Conservation (phyloP, 768 basidiomycete genomes). For the Tricholomella constricta region DNA sequence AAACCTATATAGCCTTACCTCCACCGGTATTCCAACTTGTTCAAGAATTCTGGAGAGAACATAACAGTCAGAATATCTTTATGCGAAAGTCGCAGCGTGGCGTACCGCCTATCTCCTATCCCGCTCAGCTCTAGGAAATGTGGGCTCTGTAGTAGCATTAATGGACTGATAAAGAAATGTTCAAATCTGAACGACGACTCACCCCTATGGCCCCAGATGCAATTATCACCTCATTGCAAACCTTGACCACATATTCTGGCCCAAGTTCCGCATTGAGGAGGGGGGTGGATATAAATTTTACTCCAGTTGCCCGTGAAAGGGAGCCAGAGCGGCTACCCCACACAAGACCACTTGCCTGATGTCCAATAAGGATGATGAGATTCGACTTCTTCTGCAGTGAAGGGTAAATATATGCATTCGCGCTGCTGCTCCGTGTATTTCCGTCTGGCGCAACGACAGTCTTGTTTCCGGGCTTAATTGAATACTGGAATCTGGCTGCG, state of each 20-base stretch:
- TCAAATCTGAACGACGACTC: background rate
- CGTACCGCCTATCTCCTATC: constrained; percentile 12
- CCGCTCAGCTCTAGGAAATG: constrained; percentile 17
- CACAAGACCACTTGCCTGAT: constrained; percentile 13
- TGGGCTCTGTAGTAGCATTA: constrained; percentile 3
- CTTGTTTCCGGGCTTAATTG: constrained; percentile 16
- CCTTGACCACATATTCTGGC: background rate
- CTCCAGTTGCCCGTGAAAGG: constrained; percentile 13
- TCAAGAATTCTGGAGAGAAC: constrained; percentile 7
- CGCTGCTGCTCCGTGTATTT: constrained; percentile 15
- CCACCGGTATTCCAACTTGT: constrained; percentile 5
- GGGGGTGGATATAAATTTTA: constrained; percentile 11
- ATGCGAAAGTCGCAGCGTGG: background rate
- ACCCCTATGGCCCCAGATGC: constrained; percentile 18
- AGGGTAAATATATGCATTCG: constrained; percentile 17
- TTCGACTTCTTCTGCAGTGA: constrained; percentile 10
- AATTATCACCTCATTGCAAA: constrained; percentile 6
- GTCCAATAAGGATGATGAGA: constrained; percentile 12
- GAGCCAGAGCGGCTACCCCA: background rate
- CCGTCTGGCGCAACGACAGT: constrained; percentile 10
- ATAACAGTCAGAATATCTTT: background rate
- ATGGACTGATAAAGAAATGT: background rate
- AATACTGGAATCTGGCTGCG: constrained; percentile 16
- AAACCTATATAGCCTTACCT: background rate
- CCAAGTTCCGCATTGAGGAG: background rate